Evolutionary conservation across 805 yeast genomes (phyloP), one percentile per base, ranked within the genome.

Genomic region (Lachancea mirantina): DNA sequence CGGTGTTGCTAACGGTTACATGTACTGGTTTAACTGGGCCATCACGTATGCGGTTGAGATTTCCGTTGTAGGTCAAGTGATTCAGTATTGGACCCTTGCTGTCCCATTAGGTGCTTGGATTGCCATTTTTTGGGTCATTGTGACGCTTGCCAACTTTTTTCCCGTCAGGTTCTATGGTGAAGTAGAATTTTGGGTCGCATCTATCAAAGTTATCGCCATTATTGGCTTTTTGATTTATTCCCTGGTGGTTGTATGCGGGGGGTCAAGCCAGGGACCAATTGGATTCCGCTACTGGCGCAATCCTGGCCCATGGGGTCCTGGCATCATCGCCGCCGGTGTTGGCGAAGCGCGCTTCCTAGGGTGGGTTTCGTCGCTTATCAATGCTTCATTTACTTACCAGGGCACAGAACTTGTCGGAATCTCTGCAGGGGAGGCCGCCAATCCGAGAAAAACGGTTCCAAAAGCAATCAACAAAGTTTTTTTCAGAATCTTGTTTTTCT

Each of bases 21-120:
- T 69, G 61, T 78, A 78, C 57, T 77, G 83, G 81, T 76, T 77
- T 49, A 70, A 75, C 28, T 78, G 83, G 83, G 78, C 82, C 34
- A 72, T 75, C 42, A 77, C 84, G 2, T 74, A 68, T 49, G 80
- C 84, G 7, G 72, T 71, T 35, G 79, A 73, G 53, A 54, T 73
- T 26, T 68, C 77, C 1, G 74, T 72, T 15, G 65, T 71, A 9
- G 78, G 78, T 19, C 76, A 71, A 49, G 66, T 74, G 28, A 65
- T 73, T 36, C 50, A 65, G 46, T 66, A 59, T 37, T 72, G 78
- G 78, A 72, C 77, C n/a, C 39, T 49, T 33, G 59, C 61, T 7
- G 77, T 72, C 6, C 78, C 78, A 3, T 51, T 69, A 37, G 78
- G 74, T 41, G 84, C 71, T 4, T 78, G 84, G 82, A 70, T 72